These are phyloP conservation scores for Phytophthora kernoviae DNA, from an alignment of 352 stramenopile genomes.

Conservation along the genomic window DNA sequence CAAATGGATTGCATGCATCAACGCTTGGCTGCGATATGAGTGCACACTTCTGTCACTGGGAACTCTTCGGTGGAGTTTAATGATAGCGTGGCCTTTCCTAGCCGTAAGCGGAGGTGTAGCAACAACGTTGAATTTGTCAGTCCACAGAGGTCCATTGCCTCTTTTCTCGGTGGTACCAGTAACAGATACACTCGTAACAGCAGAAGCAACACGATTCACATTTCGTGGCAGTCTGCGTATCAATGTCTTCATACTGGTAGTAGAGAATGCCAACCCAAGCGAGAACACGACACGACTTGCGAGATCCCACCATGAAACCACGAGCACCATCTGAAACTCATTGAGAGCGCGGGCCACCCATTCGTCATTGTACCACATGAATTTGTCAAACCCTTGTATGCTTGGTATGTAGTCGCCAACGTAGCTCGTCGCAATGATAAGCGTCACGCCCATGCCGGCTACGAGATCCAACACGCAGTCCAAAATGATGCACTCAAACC, in stretches of 20 bases:
- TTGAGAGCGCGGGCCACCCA: constrained; percentile 31
- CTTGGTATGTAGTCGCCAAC: constrained; percentile 11
- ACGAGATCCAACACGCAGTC: constrained; percentile 31
- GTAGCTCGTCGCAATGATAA: constrained; percentile 21
- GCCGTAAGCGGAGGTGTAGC: background rate
- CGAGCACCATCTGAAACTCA: constrained; percentile 30
- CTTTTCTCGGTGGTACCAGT: constrained; percentile 1
- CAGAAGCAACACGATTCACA: constrained; percentile 1
- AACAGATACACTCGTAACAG: constrained; percentile 1
- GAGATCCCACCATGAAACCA: constrained; percentile 31
- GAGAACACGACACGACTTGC: constrained; percentile 25
- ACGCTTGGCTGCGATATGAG: background rate
- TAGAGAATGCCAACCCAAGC: constrained; percentile 23
- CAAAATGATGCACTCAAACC: constrained; percentile 26
- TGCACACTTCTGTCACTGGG: background rate
- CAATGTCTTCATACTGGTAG: constrained; percentile 29
- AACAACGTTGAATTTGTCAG: background rate
- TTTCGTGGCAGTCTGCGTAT: constrained; percentile 11
- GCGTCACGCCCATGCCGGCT: constrained; percentile 15
- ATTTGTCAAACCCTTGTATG: constrained; percentile 15
- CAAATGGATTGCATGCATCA: constrained; percentile 12
- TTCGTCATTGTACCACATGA: constrained; percentile 34
- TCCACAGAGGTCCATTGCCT: background rate
- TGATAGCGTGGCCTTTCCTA: background rate
- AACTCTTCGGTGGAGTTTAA: background rate